Evolutionary conservation across 2,329 filamentous ascomycete species (phyloP), one percentile per base, ranked within the genome.

Genomic region (Coleophoma cylindrospora): DNA sequence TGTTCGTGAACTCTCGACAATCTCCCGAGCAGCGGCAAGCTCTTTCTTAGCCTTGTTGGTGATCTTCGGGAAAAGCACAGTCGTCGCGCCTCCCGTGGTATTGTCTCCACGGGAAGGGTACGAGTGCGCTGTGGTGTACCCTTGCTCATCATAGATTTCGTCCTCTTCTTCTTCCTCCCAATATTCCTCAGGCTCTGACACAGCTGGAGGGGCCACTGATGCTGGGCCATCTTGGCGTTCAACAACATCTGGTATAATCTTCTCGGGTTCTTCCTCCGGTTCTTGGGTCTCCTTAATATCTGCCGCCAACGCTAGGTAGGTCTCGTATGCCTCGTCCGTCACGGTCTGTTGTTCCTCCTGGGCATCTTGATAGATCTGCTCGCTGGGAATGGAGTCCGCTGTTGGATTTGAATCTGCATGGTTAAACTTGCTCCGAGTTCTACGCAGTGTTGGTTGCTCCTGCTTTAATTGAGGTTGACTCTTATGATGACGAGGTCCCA

Each of bases 101-200:
- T 87, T 87, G 46, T 91, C 89, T 19, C 82, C 79, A 56, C 83
- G 82, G 11, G 89, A 91, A 58, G 86, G 84, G 37, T 88, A 84
- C 2, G 89, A 94, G 21, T 84, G 84, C 50, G 88, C 89, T 19
- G 87, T 91, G 51, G 86, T 86, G 59, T 84, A 85, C 19, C 79
- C 81, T 63, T 84, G 81, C n/a, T 83, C 80, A 47, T 83, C 81
- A 53, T 81, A 82, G 13, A 61, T 44, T 55, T 91, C 89, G 9
- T 27, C 27, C 12, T 91, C 87, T 14, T 83, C 78, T 21, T 75
- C 53, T 33, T 63, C 59, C 66, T 89, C 84, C 85, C 84, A 90
- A 60, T 84, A 87, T 64, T 91, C 87, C 58, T 89, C 86, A 0
- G 76, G 69, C 57, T 85, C 82, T 8, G 72, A 68, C 15, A 67